A percentile compares a stretch with the other conserved stretches of the same genome.
Conservation (phyloP, 1,284 basidiomycete genomes). For the Violaceomyces palustris region DNA sequence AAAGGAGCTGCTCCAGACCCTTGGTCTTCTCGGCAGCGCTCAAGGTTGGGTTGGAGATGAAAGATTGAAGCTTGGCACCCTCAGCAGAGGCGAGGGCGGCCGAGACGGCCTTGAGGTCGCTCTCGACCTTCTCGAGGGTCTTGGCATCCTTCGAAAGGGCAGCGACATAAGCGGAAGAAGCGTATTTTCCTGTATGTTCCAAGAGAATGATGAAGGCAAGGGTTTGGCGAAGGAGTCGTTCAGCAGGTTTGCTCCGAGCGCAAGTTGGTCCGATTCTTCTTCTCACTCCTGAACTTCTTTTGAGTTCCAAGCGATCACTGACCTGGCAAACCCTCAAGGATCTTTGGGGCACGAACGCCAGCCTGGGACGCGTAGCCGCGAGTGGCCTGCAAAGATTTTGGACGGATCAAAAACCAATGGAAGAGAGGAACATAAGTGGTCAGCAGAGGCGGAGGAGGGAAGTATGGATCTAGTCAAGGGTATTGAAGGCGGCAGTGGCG, state of each 20-base stretch:
- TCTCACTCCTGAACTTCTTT: too few species aligned
- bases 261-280: too few species aligned
- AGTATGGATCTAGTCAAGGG: too few species aligned
- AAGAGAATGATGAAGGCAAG: not conserved
- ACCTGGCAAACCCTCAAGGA: constrained; percentile 48
- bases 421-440: too few species aligned
- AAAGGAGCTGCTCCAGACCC: constrained; percentile 67
- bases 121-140: constrained; percentile 51
- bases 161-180: constrained; percentile 85
- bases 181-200: constrained; percentile 76
- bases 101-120: constrained; percentile 64
- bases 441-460: too few species aligned
- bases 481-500: too few species aligned
- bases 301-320: constrained; percentile 4
- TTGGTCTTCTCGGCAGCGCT: constrained; percentile 69
- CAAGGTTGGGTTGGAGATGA: constrained; percentile 84
- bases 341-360: constrained; percentile 37
- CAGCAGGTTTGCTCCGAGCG: too few species aligned
- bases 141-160: constrained; percentile 68
- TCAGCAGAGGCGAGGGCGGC: constrained; percentile 42
- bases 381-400: constrained; percentile 38
- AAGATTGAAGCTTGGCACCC: constrained; percentile 62
- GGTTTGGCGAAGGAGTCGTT: not conserved
- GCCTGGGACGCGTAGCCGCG: constrained; percentile 51
- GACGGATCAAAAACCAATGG: too few species aligned